A percentile compares a stretch with the other conserved stretches of the same genome.
Evolutionary conservation across 2,329 filamentous ascomycete genomes (phyloP).

Genomic region (Pseudogymnoascus sp.): DNA sequence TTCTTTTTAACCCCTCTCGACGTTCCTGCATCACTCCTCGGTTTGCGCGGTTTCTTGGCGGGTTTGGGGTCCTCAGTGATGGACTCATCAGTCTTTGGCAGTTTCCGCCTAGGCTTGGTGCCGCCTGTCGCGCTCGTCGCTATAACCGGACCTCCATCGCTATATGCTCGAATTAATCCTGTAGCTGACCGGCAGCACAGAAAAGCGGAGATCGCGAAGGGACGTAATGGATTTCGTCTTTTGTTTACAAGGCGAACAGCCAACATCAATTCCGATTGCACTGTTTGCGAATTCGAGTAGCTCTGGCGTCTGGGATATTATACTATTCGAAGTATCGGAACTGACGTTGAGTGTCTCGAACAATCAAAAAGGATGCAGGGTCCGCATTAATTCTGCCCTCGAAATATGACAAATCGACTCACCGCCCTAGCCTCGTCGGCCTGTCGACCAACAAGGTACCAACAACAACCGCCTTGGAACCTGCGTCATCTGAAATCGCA

Average conservation of each 20-base stretch:
- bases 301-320: not conserved
- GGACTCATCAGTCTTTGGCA: not conserved
- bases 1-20: not conserved
- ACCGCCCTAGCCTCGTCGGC: constrained; percentile 7
- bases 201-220: not conserved
- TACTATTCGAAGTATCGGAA: not conserved
- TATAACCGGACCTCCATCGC: constrained; percentile 2
- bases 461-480: not conserved
- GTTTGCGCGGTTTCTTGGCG: not conserved
- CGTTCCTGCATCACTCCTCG: not conserved
- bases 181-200: not conserved
- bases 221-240: constrained; percentile 6
- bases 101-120: not conserved
- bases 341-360: not conserved
- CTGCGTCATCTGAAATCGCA: constrained; percentile 3
- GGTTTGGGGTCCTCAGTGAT: not conserved
- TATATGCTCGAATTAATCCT: not conserved
- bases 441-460: constrained; percentile 7
- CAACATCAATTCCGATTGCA: constrained; percentile 1
- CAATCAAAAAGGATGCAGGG: constrained; percentile 6
- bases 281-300: not conserved
- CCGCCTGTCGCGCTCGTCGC: not conserved
- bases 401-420: not conserved
- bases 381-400: not conserved
- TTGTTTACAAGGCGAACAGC: not conserved